Percentiles rank a stretch among this genome's conserved stretches.
These are phyloP conservation scores for Lyophyllum decastes DNA, from an alignment of 768 basidiomycete genomes.

Conservation along the genomic window DNA sequence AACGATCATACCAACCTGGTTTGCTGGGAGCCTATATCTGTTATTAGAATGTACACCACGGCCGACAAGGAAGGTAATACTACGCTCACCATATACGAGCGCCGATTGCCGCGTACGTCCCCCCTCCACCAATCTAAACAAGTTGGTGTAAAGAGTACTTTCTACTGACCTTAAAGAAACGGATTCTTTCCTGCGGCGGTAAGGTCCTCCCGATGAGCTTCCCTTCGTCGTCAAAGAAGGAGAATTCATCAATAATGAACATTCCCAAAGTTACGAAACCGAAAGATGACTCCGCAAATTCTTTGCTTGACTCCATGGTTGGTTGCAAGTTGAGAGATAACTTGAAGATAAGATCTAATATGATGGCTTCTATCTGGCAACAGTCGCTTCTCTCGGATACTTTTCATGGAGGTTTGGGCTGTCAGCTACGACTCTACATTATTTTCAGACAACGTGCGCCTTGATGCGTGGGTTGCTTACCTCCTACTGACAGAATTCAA, in stretches of 20 bases:
- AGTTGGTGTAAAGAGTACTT: slow-evolving; percentile 1
- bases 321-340: slow-evolving; percentile 9
- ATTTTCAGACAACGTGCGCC: slow-evolving; percentile 43
- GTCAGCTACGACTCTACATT: slow-evolving; percentile 40
- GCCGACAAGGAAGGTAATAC: not conserved
- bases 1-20: slow-evolving; percentile 77
- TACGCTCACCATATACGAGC: slow-evolving; percentile 72
- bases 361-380: not conserved
- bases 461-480: not conserved
- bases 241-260: slow-evolving; percentile 89
- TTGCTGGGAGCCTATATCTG: slow-evolving; percentile 59
- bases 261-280: slow-evolving; percentile 75
- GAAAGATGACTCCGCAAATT: slow-evolving; percentile 11
- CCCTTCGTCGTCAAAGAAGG: slow-evolving; percentile 59
- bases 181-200: slow-evolving; percentile 49
- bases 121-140: slow-evolving; percentile 83
- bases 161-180: not conserved
- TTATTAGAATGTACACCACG: not conserved
- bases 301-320: slow-evolving; percentile 17
- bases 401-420: slow-evolving; percentile 44
- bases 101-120: slow-evolving; percentile 79
- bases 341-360: slow-evolving; percentile 16
- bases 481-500: slow-evolving; percentile 1
- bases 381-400: not conserved
- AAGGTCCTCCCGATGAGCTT: slow-evolving; percentile 45